phyloP scores from a whole-genome alignment of 306 rosid genomes.

The Mimosa pudica region DNA sequence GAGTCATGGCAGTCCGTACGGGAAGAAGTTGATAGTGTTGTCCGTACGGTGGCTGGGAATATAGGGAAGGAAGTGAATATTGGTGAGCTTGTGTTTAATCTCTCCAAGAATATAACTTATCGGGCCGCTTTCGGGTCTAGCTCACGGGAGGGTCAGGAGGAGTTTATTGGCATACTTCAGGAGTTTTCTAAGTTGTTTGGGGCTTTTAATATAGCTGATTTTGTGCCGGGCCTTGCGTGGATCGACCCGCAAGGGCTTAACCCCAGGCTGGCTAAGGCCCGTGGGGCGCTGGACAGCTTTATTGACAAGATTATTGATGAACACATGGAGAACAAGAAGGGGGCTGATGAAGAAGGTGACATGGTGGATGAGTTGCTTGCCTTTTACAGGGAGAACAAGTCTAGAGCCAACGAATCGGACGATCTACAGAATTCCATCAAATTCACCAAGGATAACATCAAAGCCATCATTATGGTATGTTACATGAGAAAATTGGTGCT shows the following conservation, averaged over 20 bases:
- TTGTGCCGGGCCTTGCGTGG: slow-evolving; percentile 58
- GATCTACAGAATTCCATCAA: slow-evolving; percentile 57
- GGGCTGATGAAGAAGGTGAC: slow-evolving; percentile 48
- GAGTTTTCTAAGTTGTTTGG: slow-evolving; percentile 88
- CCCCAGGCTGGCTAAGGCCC: slow-evolving; percentile 57
- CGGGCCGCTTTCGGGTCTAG: slow-evolving; percentile 80
- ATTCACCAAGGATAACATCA: slow-evolving; percentile 81
- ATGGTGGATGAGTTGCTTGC: slow-evolving; percentile 93
- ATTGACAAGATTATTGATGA: slow-evolving; percentile 72
- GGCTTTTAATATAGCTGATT: slow-evolving; percentile 77
- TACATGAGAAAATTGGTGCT: not conserved
- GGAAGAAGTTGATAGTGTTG: slow-evolving; percentile 62
- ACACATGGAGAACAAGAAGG: slow-evolving; percentile 49
- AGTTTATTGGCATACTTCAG: slow-evolving; percentile 72
- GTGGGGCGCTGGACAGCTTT: slow-evolving; percentile 56
- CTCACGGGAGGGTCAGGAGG: slow-evolving; percentile 64
- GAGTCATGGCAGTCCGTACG: slow-evolving; percentile 88
- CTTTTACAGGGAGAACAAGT: slow-evolving; percentile 57
- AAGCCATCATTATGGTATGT: slow-evolving; percentile 86
- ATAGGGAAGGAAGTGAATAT: slow-evolving; percentile 53
- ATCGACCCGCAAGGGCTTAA: slow-evolving; percentile 74
- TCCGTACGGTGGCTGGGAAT: slow-evolving; percentile 29
- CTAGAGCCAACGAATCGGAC: slow-evolving; percentile 39
- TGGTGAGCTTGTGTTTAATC: slow-evolving; percentile 65
- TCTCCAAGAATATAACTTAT: slow-evolving; percentile 64